Conservation (phyloP, 805 yeast genomes). For the Nakazawaea ambrosiae region DNA sequence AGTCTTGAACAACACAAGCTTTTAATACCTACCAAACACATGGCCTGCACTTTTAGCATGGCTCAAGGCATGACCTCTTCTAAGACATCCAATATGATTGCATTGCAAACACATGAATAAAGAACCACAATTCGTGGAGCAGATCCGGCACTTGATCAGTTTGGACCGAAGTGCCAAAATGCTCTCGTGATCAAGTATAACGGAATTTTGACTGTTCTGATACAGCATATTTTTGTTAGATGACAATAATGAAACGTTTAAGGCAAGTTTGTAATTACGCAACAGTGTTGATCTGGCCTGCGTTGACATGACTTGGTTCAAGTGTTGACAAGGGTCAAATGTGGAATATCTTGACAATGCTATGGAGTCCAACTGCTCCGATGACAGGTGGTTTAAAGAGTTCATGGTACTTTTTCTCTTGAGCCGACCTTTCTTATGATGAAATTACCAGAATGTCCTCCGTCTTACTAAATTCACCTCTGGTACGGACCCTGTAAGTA, state of each 20-base stretch:
- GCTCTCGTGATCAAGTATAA: constrained; percentile 27
- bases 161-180: constrained; percentile 34
- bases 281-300: constrained; percentile 42
- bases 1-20: no score
- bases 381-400: not conserved
- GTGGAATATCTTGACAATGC: not conserved
- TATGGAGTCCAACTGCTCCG: not conserved
- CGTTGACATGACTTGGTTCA: constrained; percentile 38
- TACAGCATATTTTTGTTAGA: constrained; percentile 15
- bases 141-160: constrained; percentile 45
- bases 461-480: no score
- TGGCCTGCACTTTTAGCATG: constrained; percentile 46
- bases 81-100: constrained; percentile 67
- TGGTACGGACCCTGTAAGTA: no score
- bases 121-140: constrained; percentile 33
- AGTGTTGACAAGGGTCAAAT: constrained; percentile 43
- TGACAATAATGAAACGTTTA: constrained; percentile 33
- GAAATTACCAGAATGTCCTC: no score
- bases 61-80: constrained; percentile 34
- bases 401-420: not conserved
- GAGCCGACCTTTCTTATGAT: no score
- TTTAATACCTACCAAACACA: constrained; percentile 41
- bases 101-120: constrained; percentile 69
- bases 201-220: constrained; percentile 29
- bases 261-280: constrained; percentile 44